phyloP scores from a whole-genome alignment of 2,329 filamentous ascomycete genomes.

The Alternaria panax region DNA sequence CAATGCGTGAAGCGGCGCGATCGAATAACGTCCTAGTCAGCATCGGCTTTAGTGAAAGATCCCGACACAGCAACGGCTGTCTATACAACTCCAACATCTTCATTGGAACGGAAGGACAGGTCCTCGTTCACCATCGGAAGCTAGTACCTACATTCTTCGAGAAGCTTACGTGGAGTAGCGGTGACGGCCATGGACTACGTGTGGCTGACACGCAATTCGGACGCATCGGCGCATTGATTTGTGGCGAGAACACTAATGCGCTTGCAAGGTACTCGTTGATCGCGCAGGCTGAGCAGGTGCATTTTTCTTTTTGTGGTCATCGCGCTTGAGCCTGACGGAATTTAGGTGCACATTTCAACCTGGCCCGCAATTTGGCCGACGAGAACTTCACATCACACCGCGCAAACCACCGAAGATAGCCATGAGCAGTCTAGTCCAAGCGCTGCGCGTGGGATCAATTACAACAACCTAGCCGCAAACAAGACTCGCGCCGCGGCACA shows the following conservation, averaged over 20 bases:
- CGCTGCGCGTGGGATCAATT: constrained; percentile 46
- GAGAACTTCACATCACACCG: constrained; percentile 22
- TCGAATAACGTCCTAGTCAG: constrained; percentile 53
- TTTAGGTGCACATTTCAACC: constrained; percentile 61
- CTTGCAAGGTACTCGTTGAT: constrained; percentile 62
- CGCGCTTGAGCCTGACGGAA: neutral
- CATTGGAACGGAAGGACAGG: constrained; percentile 54
- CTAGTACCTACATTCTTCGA: constrained; percentile 65
- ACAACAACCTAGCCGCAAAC: constrained; percentile 64
- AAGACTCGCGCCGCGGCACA: constrained; percentile 61
- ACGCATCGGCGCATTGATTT: constrained; percentile 61
- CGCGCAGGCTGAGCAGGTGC: constrained; percentile 63
- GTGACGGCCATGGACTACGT: constrained; percentile 60
- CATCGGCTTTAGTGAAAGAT: constrained; percentile 61
- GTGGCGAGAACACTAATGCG: constrained; percentile 66
- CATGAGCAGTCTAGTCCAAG: neutral
- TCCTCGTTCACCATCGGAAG: constrained; percentile 63
- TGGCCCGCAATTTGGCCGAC: constrained; percentile 66
- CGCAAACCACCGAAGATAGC: neutral
- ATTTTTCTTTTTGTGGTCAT: constrained; percentile 46
- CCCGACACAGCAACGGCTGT: constrained; percentile 54
- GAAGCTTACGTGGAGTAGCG: constrained; percentile 62
- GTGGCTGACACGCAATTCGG: constrained; percentile 57
- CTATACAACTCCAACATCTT: constrained; percentile 63
- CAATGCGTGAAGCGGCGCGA: constrained; percentile 44